phyloP scores from a whole-genome alignment of 2,329 filamentous ascomycete species.

The Talaromyces sp. region DNA sequence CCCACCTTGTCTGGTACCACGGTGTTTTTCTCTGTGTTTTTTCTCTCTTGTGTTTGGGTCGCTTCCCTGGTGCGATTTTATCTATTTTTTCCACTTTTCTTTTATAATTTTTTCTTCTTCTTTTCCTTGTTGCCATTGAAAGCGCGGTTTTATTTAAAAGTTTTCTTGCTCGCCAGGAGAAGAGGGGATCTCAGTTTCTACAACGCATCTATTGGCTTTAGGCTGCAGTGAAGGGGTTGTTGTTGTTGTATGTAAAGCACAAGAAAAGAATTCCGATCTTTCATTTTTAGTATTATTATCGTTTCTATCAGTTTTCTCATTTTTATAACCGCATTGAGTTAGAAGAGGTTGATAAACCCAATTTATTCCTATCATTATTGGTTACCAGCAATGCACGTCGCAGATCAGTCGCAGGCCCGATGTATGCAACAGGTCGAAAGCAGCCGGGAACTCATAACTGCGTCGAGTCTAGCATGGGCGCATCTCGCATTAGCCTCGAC shows the following conservation, averaged over 20 bases:
- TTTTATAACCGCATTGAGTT: not conserved
- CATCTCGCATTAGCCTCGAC: not conserved
- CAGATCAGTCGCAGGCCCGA: not conserved
- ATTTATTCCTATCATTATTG: not conserved
- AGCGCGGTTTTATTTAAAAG: not conserved
- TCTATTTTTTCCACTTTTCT: not conserved
- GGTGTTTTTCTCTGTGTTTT: constrained; percentile 7
- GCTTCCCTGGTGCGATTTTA: not conserved
- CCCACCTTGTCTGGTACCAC: constrained; percentile 9
- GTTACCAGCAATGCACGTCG: not conserved
- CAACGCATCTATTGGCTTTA: constrained; percentile 3
- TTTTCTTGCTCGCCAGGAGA: not conserved
- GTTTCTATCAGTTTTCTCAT: not conserved
- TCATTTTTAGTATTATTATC: not conserved
- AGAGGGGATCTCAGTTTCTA: not conserved
- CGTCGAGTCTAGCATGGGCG: not conserved
- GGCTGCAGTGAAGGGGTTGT: not conserved
- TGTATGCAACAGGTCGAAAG: not conserved
- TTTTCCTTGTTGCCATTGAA: constrained; percentile 4
- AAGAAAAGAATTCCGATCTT: constrained; percentile 2
- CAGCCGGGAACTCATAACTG: not conserved
- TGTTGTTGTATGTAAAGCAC: constrained; percentile 3
- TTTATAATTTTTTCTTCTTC: constrained; percentile 2
- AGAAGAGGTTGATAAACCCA: not conserved
- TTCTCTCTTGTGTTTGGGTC: constrained; percentile 2